Conservation (phyloP, 2,329 filamentous ascomycete genomes). For the Epichloe glyceriae region DNA sequence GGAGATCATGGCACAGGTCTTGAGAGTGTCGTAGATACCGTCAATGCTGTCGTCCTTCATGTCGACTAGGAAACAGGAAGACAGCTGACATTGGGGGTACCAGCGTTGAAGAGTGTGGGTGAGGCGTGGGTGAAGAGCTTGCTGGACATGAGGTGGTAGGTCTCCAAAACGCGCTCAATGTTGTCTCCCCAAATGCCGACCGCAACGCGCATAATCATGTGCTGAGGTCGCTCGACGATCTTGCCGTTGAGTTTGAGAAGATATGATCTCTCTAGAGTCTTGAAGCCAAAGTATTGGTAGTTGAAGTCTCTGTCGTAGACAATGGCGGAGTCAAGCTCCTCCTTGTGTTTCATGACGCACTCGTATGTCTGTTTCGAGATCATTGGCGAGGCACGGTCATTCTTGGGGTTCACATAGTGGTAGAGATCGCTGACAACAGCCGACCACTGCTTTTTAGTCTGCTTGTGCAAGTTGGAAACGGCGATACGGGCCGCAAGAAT, state of each 20-base stretch:
- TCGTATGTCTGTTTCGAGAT: conserved; percentile 86
- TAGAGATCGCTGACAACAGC: conserved; percentile 85
- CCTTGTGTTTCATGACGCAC: conserved; percentile 87
- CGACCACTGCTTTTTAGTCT: conserved; percentile 99
- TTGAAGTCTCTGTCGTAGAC: conserved; percentile 99
- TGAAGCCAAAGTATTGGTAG: conserved; percentile 99
- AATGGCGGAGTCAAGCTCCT: conserved; percentile 96
- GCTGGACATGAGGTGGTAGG: conserved; percentile 97
- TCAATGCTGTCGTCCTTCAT: conserved; percentile 99
- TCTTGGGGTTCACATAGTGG: conserved; percentile 93
- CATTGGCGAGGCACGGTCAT: conserved; percentile 74
- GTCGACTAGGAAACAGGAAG: conserved; percentile 96
- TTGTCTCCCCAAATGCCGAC: conserved; percentile 94
- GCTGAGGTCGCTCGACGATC: conserved; percentile 92
- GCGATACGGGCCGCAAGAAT: conserved; percentile 97
- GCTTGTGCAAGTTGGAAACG: conserved; percentile 98
- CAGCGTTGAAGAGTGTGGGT: conserved; percentile 94
- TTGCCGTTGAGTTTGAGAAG: conserved; percentile 91
- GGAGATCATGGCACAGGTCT: conserved; percentile 99
- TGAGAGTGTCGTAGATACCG: conserved; percentile 96
- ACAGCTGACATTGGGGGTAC: conserved; percentile 91
- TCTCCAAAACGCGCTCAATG: conserved; percentile 89
- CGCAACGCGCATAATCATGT: conserved; percentile 99
- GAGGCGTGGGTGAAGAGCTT: conserved; percentile 98
- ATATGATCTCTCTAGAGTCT: conserved; percentile 96